Base-by-base conservation (phyloP, 306 rosid species). In the Inga leiocalycina region DNA sequence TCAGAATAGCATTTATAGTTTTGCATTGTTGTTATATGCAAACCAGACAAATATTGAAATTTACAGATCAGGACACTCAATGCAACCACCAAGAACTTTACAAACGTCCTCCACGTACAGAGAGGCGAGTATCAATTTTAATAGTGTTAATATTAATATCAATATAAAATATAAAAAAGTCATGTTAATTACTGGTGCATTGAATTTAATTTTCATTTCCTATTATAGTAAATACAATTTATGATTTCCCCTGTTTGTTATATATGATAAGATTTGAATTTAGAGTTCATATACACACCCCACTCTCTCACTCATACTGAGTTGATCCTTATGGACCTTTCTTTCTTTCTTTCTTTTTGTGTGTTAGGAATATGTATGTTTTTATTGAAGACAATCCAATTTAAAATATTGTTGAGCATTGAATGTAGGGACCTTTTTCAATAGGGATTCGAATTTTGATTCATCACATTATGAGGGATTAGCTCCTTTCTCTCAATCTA, bases 331-430 rank as follows among this genome's bases (percentile, higher is more conserved):
- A 8, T 39, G 1, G 5, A 39, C 8, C 1, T 39, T 5, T 39
- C 6, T 39, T 37, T 5, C 6, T 39, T 5, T 39, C 6, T 39
- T 39, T 39, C 5, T 5, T 39, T 39, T 3, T 1, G 8, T 39
- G 30, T 27, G 30, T 7, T 5, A 39, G 2, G 8, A 0, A 27
- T 1, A 0, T 27, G 1, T 39, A 1, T 39, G 6, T 0, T 39
- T 6, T 6, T 5, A 39, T 6, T 39, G 1, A 1, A 39, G 43
- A 0, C 2, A 5, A 5, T 5, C 0, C 0, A 5, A 0, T 6
- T 39, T 6, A 1, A 39, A 8, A 0, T 8, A 39, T 39, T 39
- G 1, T 39, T 8, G 0, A 6, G 0, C 2, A 39, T 0, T 39
- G 4, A 39, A 39, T 39, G 4, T 39, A 1, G 1, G 30, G 1